Evolutionary conservation across 106 monocot genomes (phyloP), one percentile per base, ranked within the genome.

Genomic region (Ottelia alismoides): DNA sequence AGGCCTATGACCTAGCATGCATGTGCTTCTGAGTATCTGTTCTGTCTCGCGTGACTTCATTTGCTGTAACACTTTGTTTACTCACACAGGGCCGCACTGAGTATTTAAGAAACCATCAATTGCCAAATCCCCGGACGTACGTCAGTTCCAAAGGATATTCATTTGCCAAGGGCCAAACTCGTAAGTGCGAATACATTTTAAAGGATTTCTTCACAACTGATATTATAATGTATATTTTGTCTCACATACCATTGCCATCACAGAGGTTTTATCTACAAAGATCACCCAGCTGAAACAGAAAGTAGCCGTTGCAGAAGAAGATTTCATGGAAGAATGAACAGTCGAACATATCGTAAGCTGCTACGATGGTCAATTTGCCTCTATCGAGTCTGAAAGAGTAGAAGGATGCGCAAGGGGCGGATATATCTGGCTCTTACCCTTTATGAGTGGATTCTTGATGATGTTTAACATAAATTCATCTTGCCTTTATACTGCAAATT

Each of bases 281-380:
- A 74, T 89, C 32, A 89, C 71, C 27, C 74, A 44, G 20, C 45
- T 83, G 51, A 76, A 71, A 65, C 52, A 61, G 46, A 70, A 67
- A 45, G 58, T 31, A n/a, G 72, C 56, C 60, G 69, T 53, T 17
- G 58, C 35, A 1, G 83, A 56, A 20, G 83, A 59, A 16, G 83
- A 89, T 52, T 71, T 65, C 2, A 89, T 83, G 88, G 83, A 89
- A 71, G 83, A 89, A 65, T 88, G 66, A 73, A 16, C 40, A 43
- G n/a, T n/a, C n/a, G n/a, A n/a, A n/a, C n/a, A n/a, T n/a, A n/a
- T n/a, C n/a, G n/a, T n/a, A n/a, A n/a, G n/a, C n/a, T n/a, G n/a
- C n/a, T n/a, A n/a, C n/a, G n/a, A n/a, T n/a, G n/a, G n/a, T n/a
- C n/a, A n/a, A n/a, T n/a, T n/a, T n/a, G n/a, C n/a, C n/a, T n/a